A percentile compares a stretch with the other conserved stretches of the same genome.
Conservation (phyloP, 2,329 filamentous ascomycete genomes). For the Alternaria metachromatica region DNA sequence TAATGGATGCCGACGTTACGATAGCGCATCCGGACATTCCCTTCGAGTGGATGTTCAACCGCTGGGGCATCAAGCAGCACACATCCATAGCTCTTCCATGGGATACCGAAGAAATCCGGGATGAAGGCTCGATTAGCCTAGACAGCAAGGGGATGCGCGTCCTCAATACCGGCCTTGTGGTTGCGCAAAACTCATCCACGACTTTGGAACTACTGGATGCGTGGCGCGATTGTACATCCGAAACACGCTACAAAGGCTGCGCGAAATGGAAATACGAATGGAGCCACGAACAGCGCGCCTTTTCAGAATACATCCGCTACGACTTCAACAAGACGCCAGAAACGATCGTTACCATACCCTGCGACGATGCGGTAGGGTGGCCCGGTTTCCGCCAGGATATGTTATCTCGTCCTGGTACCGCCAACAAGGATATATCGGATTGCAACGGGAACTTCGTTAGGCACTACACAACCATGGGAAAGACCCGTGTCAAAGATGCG, state of each 20-base stretch:
- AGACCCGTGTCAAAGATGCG: conserved; percentile 16
- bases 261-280: conserved; percentile 35
- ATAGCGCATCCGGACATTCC: conserved; percentile 54
- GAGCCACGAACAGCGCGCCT: conserved; percentile 44
- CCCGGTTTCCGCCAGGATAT: conserved; percentile 30
- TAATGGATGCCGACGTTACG: conserved; percentile 55
- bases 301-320: conserved; percentile 44
- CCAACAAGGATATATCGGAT: conserved; percentile 13
- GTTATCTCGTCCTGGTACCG: conserved; percentile 12
- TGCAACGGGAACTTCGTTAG: conserved; percentile 40
- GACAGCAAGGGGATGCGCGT: conserved; percentile 46
- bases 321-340: conserved; percentile 35
- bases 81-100: conserved; percentile 53
- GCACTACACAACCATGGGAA: conserved; percentile 34
- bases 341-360: conserved; percentile 39
- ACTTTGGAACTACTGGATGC: conserved; percentile 37
- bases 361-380: conserved; percentile 46
- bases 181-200: conserved; percentile 41
- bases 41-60: conserved; percentile 58
- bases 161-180: conserved; percentile 51
- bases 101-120: conserved; percentile 34
- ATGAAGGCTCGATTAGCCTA: conserved; percentile 30
- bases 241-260: conserved; percentile 35
- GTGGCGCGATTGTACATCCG: conserved; percentile 41
- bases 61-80: conserved; percentile 52